Conservation (phyloP, 2,329 filamentous ascomycete genomes). For the Epichloe sylvatica region DNA sequence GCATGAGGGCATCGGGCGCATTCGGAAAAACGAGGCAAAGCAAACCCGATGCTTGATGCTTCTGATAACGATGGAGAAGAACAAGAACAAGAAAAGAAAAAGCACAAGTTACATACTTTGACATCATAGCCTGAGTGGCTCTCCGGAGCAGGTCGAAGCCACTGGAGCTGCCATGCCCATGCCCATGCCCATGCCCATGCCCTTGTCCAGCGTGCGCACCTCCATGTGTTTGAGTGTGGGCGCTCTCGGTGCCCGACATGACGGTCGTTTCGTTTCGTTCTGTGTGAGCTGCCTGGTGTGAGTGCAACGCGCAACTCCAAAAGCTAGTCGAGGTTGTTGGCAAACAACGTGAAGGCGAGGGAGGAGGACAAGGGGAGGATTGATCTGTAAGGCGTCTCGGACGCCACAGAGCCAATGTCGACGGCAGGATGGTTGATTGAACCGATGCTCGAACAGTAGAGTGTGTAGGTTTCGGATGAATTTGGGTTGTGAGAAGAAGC, state of each 20-base stretch:
- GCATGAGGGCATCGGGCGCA: neutral
- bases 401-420: neutral
- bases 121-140: slow-evolving; percentile 51
- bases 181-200: neutral
- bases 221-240: slow-evolving; percentile 8
- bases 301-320: neutral
- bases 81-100: neutral
- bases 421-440: neutral
- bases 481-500: neutral
- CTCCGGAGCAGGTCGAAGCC: slow-evolving; percentile 44
- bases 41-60: neutral
- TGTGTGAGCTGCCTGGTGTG: neutral
- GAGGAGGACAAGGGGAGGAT: neutral
- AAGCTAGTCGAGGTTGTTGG: neutral
- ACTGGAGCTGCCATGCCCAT: slow-evolving; percentile 19
- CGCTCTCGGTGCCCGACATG: slow-evolving; percentile 38
- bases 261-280: slow-evolving; percentile 4
- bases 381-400: neutral
- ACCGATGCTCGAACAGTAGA: neutral
- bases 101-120: slow-evolving; percentile 34
- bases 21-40: no score
- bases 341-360: neutral
- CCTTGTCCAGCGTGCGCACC: slow-evolving; percentile 9
- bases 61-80: neutral
- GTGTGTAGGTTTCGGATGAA: neutral